A percentile compares a stretch with the other conserved stretches of the same genome.
phyloP scores from a whole-genome alignment of 2,329 filamentous ascomycete species.

The Myriosclerotinia curreyana region DNA sequence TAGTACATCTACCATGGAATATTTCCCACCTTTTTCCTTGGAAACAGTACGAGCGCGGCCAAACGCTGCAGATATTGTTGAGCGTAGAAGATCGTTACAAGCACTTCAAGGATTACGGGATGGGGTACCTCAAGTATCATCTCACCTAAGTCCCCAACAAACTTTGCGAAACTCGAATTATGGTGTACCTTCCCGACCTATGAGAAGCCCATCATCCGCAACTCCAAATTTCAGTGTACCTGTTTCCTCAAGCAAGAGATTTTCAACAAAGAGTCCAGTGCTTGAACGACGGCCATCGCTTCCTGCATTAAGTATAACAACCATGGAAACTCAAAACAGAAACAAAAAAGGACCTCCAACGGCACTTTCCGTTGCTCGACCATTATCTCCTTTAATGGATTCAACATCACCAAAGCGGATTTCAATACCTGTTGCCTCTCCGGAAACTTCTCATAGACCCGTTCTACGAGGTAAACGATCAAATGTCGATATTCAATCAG shows the following conservation, averaged over 20 bases:
- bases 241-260: constrained; percentile 33
- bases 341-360: constrained; percentile 26
- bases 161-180: constrained; percentile 29
- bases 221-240: constrained; percentile 39
- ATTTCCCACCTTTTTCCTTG: constrained; percentile 24
- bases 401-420: constrained; percentile 24
- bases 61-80: constrained; percentile 34
- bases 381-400: constrained; percentile 29
- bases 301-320: constrained; percentile 12
- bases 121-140: constrained; percentile 26
- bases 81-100: constrained; percentile 38
- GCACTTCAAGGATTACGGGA: constrained; percentile 29
- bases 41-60: constrained; percentile 32
- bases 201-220: constrained; percentile 26
- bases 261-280: constrained; percentile 18
- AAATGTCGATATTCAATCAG: constrained; percentile 23
- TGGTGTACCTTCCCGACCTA: constrained; percentile 21
- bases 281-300: constrained; percentile 20
- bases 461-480: constrained; percentile 23
- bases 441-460: constrained; percentile 21
- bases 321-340: constrained; percentile 24
- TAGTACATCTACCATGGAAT: constrained; percentile 46
- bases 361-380: constrained; percentile 24
- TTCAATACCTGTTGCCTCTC: constrained; percentile 23
- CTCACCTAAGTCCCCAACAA: constrained; percentile 25